Evolutionary conservation across 257 asterid species (phyloP).

Genomic region (Nicotiana noctiflora): DNA sequence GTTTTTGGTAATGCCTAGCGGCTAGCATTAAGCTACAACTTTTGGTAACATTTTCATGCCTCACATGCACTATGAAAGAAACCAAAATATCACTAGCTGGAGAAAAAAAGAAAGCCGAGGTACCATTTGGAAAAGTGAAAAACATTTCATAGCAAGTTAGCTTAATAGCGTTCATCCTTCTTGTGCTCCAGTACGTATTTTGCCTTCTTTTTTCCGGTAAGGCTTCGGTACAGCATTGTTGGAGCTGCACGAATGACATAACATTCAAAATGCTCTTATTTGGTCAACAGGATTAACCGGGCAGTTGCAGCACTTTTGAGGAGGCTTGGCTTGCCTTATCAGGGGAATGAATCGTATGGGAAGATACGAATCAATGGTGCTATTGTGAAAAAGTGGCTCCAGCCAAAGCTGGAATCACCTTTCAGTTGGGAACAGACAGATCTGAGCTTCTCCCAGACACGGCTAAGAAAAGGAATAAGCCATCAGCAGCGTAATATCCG

Average conservation of each 20-base stretch:
- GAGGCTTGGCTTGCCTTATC: slow-evolving; percentile 70
- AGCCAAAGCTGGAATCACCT: slow-evolving; percentile 60
- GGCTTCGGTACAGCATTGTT: neutral
- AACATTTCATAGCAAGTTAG: neutral
- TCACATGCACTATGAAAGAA: neutral
- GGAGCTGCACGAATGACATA: neutral
- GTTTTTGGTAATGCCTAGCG: slow-evolving; percentile 2
- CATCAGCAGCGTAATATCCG: slow-evolving; percentile 74
- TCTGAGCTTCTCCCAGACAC: slow-evolving; percentile 36
- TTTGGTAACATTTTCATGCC: neutral
- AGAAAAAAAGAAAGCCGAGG: neutral
- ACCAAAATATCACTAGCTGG: neutral
- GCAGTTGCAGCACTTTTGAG: slow-evolving; percentile 71
- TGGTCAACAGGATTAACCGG: slow-evolving; percentile 68
- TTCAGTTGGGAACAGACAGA: slow-evolving; percentile 33
- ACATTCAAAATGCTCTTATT: slow-evolving; percentile 15
- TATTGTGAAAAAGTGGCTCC: slow-evolving; percentile 71
- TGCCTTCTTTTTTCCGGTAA: neutral
- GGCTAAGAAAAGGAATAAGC: slow-evolving; percentile 61
- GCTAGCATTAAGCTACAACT: neutral
- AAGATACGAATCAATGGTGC: slow-evolving; percentile 76
- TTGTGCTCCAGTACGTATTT: neutral
- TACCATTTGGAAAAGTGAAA: neutral
- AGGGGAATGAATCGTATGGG: slow-evolving; percentile 79
- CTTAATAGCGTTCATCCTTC: neutral